A percentile compares a stretch with the other conserved stretches of the same genome.
These are phyloP conservation scores for Claviceps arundinis DNA, from an alignment of 2,329 filamentous ascomycete genomes.

Conservation along the genomic window DNA sequence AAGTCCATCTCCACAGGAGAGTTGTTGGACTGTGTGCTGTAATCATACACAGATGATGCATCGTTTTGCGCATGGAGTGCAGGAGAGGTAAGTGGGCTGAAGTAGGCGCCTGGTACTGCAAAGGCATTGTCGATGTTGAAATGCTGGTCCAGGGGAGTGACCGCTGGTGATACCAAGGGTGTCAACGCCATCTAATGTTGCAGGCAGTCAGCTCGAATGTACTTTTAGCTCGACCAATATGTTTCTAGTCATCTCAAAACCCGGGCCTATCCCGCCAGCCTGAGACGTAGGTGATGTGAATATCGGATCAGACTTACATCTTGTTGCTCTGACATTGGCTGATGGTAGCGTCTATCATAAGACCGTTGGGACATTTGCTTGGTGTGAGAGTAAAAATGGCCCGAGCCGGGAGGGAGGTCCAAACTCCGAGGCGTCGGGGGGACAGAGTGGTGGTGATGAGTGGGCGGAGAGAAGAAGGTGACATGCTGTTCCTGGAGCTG, in stretches of 20 bases:
- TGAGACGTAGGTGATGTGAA: too few species aligned
- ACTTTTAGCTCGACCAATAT: background rate
- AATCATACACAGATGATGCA: constrained; percentile 29
- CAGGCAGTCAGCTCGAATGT: background rate
- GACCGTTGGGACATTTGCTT: constrained; percentile 42
- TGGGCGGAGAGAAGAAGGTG: constrained; percentile 31
- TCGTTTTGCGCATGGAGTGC: constrained; percentile 62
- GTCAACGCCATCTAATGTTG: constrained; percentile 55
- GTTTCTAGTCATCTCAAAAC: background rate
- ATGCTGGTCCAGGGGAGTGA: constrained; percentile 63
- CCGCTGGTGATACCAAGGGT: constrained; percentile 70
- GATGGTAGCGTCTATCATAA: constrained; percentile 51
- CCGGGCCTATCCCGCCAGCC: too few species aligned
- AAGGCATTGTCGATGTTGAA: constrained; percentile 49
- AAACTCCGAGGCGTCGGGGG: constrained; percentile 73
- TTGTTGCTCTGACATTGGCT: constrained; percentile 55
- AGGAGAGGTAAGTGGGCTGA: constrained; percentile 72
- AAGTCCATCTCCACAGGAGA: constrained; percentile 47
- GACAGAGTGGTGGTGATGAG: constrained; percentile 42
- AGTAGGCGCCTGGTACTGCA: constrained; percentile 57
- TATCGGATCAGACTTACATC: constrained; percentile 33
- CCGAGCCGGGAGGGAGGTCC: constrained; percentile 51
- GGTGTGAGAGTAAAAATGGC: constrained; percentile 46
- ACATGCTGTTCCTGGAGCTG: constrained; percentile 44
- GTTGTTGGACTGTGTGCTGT: constrained; percentile 31